phyloP scores from a whole-genome alignment of 2,329 filamentous ascomycete species.

The Penicillium paneum region DNA sequence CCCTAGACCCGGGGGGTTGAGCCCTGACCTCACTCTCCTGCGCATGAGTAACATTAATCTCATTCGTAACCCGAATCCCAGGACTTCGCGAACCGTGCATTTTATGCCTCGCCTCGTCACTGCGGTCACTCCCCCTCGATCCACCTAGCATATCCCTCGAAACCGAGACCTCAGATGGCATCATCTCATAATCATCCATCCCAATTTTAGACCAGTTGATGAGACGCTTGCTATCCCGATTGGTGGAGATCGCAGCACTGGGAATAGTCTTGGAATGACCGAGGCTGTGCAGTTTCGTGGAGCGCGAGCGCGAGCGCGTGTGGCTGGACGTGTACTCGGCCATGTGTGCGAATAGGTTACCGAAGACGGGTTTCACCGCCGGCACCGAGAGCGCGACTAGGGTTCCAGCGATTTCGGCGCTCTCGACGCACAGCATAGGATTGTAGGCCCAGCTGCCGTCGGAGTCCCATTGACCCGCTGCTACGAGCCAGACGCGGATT shows the following conservation, averaged over 20 bases:
- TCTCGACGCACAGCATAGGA: slow-evolving; percentile 50
- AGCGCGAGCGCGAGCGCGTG: slow-evolving; percentile 20
- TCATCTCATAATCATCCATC: slow-evolving; percentile 28
- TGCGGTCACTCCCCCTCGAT: background rate
- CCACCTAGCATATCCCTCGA: slow-evolving; percentile 1
- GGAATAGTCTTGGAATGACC: slow-evolving; percentile 12
- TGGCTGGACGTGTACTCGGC: slow-evolving; percentile 24
- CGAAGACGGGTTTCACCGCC: slow-evolving; percentile 50
- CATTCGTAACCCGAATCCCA: slow-evolving; percentile 25
- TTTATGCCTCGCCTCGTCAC: background rate
- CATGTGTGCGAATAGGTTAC: slow-evolving; percentile 22
- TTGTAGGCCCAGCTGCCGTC: slow-evolving; percentile 54
- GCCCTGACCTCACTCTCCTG: background rate
- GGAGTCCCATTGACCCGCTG: slow-evolving; percentile 45
- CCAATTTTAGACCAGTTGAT: slow-evolving; percentile 21
- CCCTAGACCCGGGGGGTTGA: background rate
- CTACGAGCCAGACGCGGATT: slow-evolving; percentile 48
- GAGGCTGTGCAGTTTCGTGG: slow-evolving; percentile 11
- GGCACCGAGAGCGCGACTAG: slow-evolving; percentile 52
- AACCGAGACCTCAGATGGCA: slow-evolving; percentile 25
- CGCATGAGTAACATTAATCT: slow-evolving; percentile 15
- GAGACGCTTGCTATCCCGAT: slow-evolving; percentile 23
- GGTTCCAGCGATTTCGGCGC: slow-evolving; percentile 51
- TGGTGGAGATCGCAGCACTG: slow-evolving; percentile 14
- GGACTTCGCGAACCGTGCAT: slow-evolving; percentile 1